Conservation (phyloP, 768 basidiomycete species). For the Lyophyllum shimeji region DNA sequence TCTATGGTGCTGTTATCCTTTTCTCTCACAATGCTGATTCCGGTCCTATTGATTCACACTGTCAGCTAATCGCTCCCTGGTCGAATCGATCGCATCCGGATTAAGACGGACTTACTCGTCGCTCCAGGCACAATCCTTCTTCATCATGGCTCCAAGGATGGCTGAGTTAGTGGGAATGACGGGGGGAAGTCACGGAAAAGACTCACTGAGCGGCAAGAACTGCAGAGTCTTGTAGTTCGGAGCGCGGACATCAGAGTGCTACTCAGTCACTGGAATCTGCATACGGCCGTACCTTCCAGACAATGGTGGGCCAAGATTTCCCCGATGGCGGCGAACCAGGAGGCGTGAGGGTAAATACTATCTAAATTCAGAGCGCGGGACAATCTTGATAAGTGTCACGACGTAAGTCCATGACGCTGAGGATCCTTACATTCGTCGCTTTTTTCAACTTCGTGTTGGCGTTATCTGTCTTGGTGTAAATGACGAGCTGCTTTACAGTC, state of each 20-base stretch:
- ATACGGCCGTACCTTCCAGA: constrained; percentile 12
- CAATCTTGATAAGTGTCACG: not conserved
- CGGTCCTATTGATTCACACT: not conserved
- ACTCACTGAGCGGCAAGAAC: not conserved
- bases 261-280: no score
- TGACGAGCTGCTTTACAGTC: not conserved
- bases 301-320: constrained; percentile 6
- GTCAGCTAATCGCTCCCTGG: no score
- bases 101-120: not conserved
- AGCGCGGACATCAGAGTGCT: not conserved
- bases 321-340: not conserved
- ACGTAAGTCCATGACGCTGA: not conserved
- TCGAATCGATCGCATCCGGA: no score
- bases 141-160: not conserved
- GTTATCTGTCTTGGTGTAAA: constrained; percentile 8
- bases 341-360: constrained; percentile 13
- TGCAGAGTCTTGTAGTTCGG: not conserved
- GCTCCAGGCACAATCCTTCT: not conserved
- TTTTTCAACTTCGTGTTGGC: constrained; percentile 9
- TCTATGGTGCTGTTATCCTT: not conserved
- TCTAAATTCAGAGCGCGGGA: not conserved
- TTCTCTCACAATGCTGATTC: not conserved
- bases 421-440: not conserved
- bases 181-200: not conserved
- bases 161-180: not conserved